A percentile compares a stretch with the other conserved stretches of the same genome.
These are phyloP conservation scores for Auriscalpium microsporum DNA, from an alignment of 768 basidiomycete genomes.

Conservation along the genomic window DNA sequence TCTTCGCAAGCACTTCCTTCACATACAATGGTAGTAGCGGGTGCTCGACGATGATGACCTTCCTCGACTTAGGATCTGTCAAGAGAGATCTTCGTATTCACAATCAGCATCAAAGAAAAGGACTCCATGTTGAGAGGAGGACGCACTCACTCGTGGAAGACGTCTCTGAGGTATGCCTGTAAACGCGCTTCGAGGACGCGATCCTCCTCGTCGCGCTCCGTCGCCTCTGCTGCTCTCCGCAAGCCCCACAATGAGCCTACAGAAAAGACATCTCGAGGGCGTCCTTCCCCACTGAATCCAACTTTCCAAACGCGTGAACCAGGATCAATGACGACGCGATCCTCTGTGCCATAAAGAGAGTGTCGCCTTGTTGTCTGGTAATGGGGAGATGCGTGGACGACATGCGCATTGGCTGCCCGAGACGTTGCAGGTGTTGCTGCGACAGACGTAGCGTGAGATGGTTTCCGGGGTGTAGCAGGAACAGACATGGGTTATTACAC, in stretches of 20 bases:
- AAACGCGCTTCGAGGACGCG: conserved; percentile 61
- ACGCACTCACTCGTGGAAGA: conserved; percentile 73
- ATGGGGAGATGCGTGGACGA: conserved; percentile 71
- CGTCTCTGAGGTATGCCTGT: conserved; percentile 59
- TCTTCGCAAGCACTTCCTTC: conserved; percentile 80
- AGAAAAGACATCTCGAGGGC: conserved; percentile 82
- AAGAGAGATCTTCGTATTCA: conserved; percentile 60
- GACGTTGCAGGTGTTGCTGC: conserved; percentile 24
- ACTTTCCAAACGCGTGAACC: conserved; percentile 95
- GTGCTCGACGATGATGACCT: conserved; percentile 88
- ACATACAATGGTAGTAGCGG: conserved; percentile 78
- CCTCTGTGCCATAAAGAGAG: conserved; percentile 94
- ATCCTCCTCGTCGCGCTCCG: conserved; percentile 65
- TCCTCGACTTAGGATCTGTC: conserved; percentile 91
- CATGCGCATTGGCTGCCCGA: conserved; percentile 17
- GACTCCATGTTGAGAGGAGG: not conserved
- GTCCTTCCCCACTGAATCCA: conserved; percentile 93
- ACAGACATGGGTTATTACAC: too few relatives aligned
- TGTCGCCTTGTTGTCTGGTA: conserved; percentile 81
- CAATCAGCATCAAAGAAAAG: conserved; percentile 9
- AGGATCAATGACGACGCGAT: conserved; percentile 90
- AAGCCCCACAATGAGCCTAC: conserved; percentile 53
- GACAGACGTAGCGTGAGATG: too few relatives aligned
- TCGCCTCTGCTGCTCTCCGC: conserved; percentile 41
- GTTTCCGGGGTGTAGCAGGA: too few relatives aligned